phyloP scores from a whole-genome alignment of 2,329 filamentous ascomycete genomes.

The Chaetomiaceae sp. region DNA sequence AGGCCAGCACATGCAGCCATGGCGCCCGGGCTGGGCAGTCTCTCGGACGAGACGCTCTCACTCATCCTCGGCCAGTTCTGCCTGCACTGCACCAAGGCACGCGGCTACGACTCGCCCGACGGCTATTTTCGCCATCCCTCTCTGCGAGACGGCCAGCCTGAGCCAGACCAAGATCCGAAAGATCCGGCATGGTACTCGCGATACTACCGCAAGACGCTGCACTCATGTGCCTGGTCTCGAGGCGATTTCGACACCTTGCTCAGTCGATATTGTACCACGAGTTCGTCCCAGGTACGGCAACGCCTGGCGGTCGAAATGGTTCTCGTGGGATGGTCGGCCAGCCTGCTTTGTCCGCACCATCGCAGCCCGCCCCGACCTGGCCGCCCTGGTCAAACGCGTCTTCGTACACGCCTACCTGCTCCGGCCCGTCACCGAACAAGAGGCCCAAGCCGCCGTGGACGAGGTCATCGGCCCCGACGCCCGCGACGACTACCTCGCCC shows the following conservation, averaged over 20 bases:
- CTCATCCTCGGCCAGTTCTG: constrained; percentile 18
- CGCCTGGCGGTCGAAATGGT: constrained; percentile 21
- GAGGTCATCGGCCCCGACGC: no score
- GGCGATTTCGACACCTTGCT: constrained; percentile 14
- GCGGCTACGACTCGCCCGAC: neutral
- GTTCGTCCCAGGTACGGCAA: constrained; percentile 25
- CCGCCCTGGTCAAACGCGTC: constrained; percentile 9
- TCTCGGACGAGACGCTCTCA: constrained; percentile 12
- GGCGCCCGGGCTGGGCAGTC: neutral
- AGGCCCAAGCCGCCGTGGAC: neutral
- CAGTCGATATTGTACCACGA: constrained; percentile 24
- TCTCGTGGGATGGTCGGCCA: constrained; percentile 22
- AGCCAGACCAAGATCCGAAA: constrained; percentile 1
- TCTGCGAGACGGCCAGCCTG: no score
- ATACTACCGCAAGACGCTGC: constrained; percentile 9
- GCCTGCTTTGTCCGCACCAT: constrained; percentile 24
- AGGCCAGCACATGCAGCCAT: no score
- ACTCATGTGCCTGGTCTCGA: constrained; percentile 22
- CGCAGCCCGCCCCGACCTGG: constrained; percentile 19
- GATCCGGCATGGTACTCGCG: constrained; percentile 23
- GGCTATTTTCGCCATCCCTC: constrained; percentile 2
- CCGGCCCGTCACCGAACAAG: neutral
- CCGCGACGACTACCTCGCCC: no score
- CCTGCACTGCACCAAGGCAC: constrained; percentile 13
- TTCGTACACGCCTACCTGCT: neutral